A percentile compares a stretch with the other conserved stretches of the same genome.
Evolutionary conservation across 495 filamentous ascomycete genomes (phyloP).

Genomic region (Ascobolus immersus): DNA sequence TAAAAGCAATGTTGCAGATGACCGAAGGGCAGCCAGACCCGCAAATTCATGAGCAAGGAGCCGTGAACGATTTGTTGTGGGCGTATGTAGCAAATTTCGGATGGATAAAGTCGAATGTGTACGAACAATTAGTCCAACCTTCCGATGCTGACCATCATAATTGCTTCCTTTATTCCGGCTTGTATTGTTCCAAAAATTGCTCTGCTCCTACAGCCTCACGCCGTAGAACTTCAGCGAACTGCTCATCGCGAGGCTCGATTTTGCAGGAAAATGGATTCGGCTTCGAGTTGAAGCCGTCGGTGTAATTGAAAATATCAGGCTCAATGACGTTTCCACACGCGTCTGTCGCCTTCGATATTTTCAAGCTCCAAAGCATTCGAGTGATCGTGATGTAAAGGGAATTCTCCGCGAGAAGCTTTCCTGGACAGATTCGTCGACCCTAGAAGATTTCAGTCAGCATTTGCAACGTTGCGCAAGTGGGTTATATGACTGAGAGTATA

Average conservation of each 20-base stretch:
- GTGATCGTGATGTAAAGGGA: constrained; percentile 30
- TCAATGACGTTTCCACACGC: constrained; percentile 12
- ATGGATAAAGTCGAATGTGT: constrained; percentile 1
- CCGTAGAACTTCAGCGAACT: constrained; percentile 8
- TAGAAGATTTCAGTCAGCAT: constrained; percentile 7
- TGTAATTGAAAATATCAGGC: constrained; percentile 29
- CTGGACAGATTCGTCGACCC: constrained; percentile 33
- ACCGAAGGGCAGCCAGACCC: no score
- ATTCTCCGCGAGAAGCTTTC: constrained; percentile 32
- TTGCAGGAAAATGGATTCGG: constrained; percentile 27
- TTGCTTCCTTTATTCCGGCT: constrained; percentile 15
- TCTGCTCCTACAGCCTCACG: constrained; percentile 10
- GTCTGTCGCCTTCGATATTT: constrained; percentile 17
- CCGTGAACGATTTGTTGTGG: no score
- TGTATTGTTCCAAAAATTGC: constrained; percentile 16
- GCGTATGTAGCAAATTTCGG: no score
- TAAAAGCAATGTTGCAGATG: no score
- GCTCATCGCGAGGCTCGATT: constrained; percentile 20
- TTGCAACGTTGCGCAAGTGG: background rate
- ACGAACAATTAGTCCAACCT: background rate
- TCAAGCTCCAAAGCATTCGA: constrained; percentile 30
- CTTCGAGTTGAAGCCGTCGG: constrained; percentile 30
- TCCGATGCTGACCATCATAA: no score
- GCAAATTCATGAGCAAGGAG: no score
- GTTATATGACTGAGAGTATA: background rate